Evolutionary conservation across 495 filamentous ascomycete genomes (phyloP).

Genomic region (Lasiosphaeria ovina): DNA sequence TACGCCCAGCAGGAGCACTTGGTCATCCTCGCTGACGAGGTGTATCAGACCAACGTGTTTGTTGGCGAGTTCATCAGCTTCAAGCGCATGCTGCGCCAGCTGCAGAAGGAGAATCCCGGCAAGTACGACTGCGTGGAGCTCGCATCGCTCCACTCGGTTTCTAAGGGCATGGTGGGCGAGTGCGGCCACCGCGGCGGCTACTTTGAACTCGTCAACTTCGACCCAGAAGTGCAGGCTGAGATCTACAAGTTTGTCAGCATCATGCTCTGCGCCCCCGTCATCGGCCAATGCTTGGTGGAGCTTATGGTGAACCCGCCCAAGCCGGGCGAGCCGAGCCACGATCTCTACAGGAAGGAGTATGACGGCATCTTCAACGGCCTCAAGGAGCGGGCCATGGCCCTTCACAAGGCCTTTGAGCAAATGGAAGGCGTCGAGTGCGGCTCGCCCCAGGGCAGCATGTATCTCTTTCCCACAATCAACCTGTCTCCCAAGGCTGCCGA

Average conservation of each 20-base stretch:
- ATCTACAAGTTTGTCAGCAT: conserved; percentile 99
- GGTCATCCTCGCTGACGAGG: conserved; percentile 91
- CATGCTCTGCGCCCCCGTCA: conserved; percentile 89
- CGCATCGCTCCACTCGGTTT: conserved; percentile 78
- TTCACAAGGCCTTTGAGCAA: conserved; percentile 83
- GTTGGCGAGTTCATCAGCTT: conserved; percentile 89
- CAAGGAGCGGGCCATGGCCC: conserved; percentile 71
- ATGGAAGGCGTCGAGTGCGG: conserved; percentile 97
- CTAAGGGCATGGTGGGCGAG: conserved; percentile 98
- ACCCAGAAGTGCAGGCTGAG: conserved; percentile 79
- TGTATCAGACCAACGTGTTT: conserved; percentile 99
- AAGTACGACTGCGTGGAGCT: conserved; percentile 86
- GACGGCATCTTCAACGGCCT: conserved; percentile 73
- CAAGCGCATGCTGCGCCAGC: conserved; percentile 80
- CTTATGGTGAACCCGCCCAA: conserved; percentile 94
- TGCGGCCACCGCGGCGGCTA: conserved; percentile 97
- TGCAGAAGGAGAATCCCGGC: conserved; percentile 69
- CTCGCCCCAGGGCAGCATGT: conserved; percentile 88
- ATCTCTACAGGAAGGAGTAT: conserved; percentile 81
- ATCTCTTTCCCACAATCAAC: conserved; percentile 92
- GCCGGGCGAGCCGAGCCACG: conserved; percentile 74
- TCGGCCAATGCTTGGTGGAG: conserved; percentile 94
- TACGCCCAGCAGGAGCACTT: conserved; percentile 83
- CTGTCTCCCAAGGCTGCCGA: conserved; percentile 71
- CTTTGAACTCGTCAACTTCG: conserved; percentile 91